Evolutionary conservation across 495 filamentous ascomycete species (phyloP).

Genomic region (Podospora fimiseda): DNA sequence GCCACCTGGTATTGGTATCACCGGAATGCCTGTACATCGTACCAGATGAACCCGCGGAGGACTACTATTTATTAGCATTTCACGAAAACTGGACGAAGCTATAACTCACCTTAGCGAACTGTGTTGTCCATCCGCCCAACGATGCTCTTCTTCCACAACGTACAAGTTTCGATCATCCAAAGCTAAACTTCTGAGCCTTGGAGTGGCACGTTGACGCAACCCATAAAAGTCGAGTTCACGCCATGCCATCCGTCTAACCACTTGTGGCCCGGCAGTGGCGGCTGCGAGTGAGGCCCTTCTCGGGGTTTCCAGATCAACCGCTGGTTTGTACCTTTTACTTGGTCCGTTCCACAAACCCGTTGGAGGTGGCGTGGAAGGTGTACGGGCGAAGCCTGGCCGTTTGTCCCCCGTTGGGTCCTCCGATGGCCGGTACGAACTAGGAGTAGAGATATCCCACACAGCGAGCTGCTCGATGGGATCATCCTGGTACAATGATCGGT

Average conservation of each 20-base stretch:
- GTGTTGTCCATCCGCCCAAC: conserved; percentile 42
- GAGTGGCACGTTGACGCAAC: conserved; percentile 51
- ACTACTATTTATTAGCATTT: not conserved
- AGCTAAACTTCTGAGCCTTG: conserved; percentile 46
- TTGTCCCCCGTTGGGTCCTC: conserved; percentile 43
- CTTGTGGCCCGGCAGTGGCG: conserved; percentile 35
- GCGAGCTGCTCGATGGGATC: conserved; percentile 56
- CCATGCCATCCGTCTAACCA: conserved; percentile 52
- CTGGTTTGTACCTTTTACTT: not conserved
- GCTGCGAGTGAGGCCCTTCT: conserved; percentile 8
- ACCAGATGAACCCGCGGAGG: conserved; percentile 41
- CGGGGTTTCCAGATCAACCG: not conserved
- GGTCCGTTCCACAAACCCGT: conserved; percentile 23
- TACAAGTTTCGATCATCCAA: conserved; percentile 49
- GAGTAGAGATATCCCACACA: conserved; percentile 61
- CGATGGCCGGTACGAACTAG: conserved; percentile 50
- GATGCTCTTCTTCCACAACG: conserved; percentile 43
- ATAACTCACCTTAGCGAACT: conserved; percentile 17
- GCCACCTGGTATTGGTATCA: conserved; percentile 27
- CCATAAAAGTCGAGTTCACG: conserved; percentile 51
- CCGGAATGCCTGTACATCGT: conserved; percentile 49
- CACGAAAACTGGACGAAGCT: too few relatives aligned
- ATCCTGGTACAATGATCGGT: conserved; percentile 53
- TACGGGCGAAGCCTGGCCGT: conserved; percentile 22
- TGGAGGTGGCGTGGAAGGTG: conserved; percentile 14